Base-by-base conservation (phyloP, 148 eudicot genomes). In the Pharnaceum exiguum region DNA sequence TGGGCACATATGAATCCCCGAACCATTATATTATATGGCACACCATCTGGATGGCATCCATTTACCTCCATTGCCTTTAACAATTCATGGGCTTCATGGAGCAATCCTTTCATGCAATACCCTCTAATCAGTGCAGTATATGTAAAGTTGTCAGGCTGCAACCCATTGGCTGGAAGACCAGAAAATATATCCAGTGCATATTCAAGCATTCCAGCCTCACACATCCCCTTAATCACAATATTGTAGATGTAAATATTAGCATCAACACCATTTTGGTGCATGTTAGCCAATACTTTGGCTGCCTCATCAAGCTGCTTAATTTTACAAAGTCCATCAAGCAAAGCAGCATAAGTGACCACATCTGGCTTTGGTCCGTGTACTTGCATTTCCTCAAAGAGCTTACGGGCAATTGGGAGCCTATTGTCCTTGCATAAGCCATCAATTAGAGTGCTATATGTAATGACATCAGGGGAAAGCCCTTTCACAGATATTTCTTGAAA, bases 391-490 rank as follows among this genome's bases (percentile, higher is more conserved):
- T 42, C 2, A 46, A 55, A 67, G 52, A 63, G 19, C 45, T 47
- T 24, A 24, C 16, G 12, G 1, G 70, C 71, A 51, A 15, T 18
- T 24, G 42, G 36, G 17, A 67, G 63, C 44, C 40, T 68, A 16
- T 67, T 63, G 16, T 49, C 57, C 59, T 55, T 55, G 55, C 70
- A 67, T 18, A 67, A 18, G 32, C 74, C 81, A 37, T 59, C 51
- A 15, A 72, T 59, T 10, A 69, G 10, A 10, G 16, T 11, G 42
- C 28, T 68, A 5, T 40, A 57, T 42, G 39, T 32, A 13, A 5
- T 7, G 17, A 57, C 52, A 40, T 27, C 22, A 1, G 48, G 63
- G 8, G 11, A 2, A 19, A 66, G 13, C 5, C 62, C 62, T n/a
- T 18, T 39, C n/a, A 4, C 16, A 23, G 24, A 42, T 46, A 66